These are phyloP conservation scores for Vicia sativa DNA, from an alignment of 306 rosid species.

Conservation along the genomic window DNA sequence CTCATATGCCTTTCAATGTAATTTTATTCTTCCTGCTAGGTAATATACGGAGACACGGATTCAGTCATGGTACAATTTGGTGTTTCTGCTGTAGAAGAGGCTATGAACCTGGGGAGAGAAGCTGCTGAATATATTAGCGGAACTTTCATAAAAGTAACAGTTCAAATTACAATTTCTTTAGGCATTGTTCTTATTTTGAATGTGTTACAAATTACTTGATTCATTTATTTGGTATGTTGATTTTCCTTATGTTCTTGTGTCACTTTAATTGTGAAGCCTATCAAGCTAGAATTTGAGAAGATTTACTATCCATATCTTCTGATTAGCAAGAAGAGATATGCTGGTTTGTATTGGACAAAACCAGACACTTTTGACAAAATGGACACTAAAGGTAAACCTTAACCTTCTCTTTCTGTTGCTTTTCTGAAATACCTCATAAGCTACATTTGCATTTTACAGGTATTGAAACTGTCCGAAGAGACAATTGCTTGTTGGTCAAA, in stretches of 20 bases:
- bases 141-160: constrained; percentile 70
- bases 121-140: constrained; percentile 92
- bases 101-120: constrained; percentile 90
- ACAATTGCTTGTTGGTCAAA: constrained; percentile 94
- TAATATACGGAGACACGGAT: constrained; percentile 95
- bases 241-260: constrained; percentile 23
- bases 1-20: constrained; percentile 24
- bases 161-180: constrained; percentile 16
- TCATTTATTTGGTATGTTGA: constrained; percentile 19
- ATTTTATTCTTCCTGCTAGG: constrained; percentile 54
- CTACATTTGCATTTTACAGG: constrained; percentile 53
- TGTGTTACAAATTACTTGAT: constrained; percentile 18
- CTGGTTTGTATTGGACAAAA: constrained; percentile 93
- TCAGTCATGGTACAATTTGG: constrained; percentile 99
- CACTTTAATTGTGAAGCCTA: constrained; percentile 68
- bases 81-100: constrained; percentile 71
- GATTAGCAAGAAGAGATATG: constrained; percentile 98
- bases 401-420: constrained; percentile 24
- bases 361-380: constrained; percentile 82
- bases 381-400: constrained; percentile 88
- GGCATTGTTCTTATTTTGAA: not conserved
- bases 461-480: constrained; percentile 95
- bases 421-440: constrained; percentile 23
- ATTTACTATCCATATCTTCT: constrained; percentile 90
- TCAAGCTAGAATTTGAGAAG: constrained; percentile 97